A percentile compares a stretch with the other conserved stretches of the same genome.
Evolutionary conservation across 1,139 yeast genomes (phyloP).

Genomic region (Debaryomyces udenii): DNA sequence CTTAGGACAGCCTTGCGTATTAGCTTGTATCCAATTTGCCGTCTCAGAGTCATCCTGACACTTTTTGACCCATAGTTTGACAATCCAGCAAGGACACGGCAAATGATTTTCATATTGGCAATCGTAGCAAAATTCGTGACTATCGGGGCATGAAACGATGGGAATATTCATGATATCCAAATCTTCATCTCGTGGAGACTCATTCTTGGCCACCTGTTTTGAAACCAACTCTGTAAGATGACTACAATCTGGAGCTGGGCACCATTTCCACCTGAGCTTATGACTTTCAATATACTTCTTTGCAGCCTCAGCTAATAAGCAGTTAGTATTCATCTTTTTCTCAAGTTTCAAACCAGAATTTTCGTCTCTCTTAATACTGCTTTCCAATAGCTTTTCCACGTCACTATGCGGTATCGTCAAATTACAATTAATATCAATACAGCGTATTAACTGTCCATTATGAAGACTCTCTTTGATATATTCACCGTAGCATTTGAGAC

Average conservation of each 20-base stretch:
- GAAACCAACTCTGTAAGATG: conserved; percentile 56
- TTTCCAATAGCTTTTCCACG: conserved; percentile 22
- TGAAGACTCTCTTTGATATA: conserved; percentile 56
- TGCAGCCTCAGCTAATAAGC: conserved; percentile 34
- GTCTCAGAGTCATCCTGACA: conserved; percentile 90
- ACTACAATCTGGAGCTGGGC: conserved; percentile 87
- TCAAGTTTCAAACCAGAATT: background rate
- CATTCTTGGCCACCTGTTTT: conserved; percentile 23
- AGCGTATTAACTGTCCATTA: conserved; percentile 62
- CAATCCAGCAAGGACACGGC: conserved; percentile 79
- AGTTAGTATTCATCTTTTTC: conserved; percentile 14
- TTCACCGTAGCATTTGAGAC: conserved; percentile 64
- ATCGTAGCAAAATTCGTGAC: conserved; percentile 76
- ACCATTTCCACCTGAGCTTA: conserved; percentile 62
- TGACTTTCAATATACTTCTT: conserved; percentile 55
- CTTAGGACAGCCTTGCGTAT: conserved; percentile 82
- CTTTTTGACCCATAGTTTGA: conserved; percentile 73
- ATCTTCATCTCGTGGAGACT: conserved; percentile 35
- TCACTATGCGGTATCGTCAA: conserved; percentile 38
- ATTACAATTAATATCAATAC: conserved; percentile 56
- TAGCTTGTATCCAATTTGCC: conserved; percentile 83
- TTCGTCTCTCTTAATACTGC: conserved; percentile 2
- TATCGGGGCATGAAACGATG: conserved; percentile 65
- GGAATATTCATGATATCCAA: conserved; percentile 45
- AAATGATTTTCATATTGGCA: conserved; percentile 80